These are phyloP conservation scores for Wallacemonas rigidus DNA, from an alignment of 208 protist genomes.

Conservation along the genomic window DNA sequence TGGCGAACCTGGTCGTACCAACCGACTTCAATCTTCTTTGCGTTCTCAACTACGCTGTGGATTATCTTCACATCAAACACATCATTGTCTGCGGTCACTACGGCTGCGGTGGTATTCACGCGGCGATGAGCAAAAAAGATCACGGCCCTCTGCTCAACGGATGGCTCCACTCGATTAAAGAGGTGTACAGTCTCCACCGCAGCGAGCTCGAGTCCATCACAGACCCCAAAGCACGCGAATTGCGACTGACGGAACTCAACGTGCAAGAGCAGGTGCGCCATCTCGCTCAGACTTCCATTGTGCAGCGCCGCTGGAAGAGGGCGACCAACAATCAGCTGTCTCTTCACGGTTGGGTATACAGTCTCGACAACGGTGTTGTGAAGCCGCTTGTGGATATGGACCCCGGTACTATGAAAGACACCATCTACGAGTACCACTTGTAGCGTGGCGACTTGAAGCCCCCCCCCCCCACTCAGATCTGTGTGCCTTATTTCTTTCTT, in stretches of 20 bases:
- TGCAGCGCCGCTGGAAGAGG: constrained; percentile 39
- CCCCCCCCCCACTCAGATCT: background rate
- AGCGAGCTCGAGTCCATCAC: constrained; percentile 19
- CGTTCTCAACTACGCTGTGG: constrained; percentile 88
- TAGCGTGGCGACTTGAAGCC: background rate
- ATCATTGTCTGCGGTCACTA: constrained; percentile 90
- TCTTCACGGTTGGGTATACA: constrained; percentile 49
- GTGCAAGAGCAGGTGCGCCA: constrained; percentile 44
- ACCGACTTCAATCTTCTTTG: constrained; percentile 85
- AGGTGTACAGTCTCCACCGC: constrained; percentile 30
- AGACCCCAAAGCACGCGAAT: constrained; percentile 12
- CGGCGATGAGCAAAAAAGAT: constrained; percentile 24
- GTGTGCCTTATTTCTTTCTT: background rate
- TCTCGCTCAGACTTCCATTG: constrained; percentile 38
- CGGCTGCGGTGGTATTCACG: constrained; percentile 87
- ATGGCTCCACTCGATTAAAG: constrained; percentile 40
- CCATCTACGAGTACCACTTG: constrained; percentile 11
- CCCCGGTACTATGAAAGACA: background rate
- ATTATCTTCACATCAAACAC: constrained; percentile 79
- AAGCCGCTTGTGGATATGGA: constrained; percentile 32
- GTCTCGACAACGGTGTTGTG: constrained; percentile 34
- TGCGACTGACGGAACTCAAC: constrained; percentile 42
- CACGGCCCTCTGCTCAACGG: constrained; percentile 36
- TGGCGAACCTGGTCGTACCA: constrained; percentile 82
- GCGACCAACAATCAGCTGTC: constrained; percentile 7